Conservation (phyloP, 164 flowering plant species). For the Buxus sempervirens region DNA sequence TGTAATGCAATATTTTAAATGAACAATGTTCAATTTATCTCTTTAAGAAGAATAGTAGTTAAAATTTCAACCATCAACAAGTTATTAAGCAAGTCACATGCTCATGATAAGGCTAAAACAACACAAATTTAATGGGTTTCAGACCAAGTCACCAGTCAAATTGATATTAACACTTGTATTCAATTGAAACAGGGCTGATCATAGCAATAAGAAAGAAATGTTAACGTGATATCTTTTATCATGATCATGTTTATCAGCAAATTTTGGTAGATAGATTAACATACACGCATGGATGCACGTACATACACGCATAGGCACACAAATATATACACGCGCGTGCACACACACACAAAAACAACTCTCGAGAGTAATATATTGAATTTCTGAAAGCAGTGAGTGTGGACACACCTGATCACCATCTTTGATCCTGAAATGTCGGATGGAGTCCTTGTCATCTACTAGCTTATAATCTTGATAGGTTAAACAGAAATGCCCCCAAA, state of each 20-base stretch:
- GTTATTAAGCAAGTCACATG: not conserved
- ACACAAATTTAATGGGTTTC: too few species aligned
- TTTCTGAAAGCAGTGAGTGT: not conserved
- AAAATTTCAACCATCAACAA: not conserved
- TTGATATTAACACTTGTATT: too few species aligned
- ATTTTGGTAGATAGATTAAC: too few species aligned
- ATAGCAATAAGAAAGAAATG: too few species aligned
- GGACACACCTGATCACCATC: slow-evolving; percentile 88
- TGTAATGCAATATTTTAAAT: not conserved
- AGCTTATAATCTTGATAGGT: slow-evolving; percentile 58
- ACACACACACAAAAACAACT: not conserved
- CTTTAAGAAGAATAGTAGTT: not conserved
- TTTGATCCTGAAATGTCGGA: slow-evolving; percentile 48
- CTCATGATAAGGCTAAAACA: not conserved
- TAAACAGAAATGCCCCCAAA: slow-evolving; percentile 90
- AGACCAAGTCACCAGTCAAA: too few species aligned
- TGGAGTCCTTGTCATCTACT: slow-evolving; percentile 36
- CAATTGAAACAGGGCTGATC: too few species aligned
- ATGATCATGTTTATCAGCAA: too few species aligned
- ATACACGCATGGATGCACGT: not conserved
- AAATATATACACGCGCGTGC: not conserved
- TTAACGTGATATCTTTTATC: too few species aligned
- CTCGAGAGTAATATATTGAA: not conserved
- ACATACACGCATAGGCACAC: not conserved
- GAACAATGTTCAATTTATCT: too few species aligned